Conservation (phyloP, 768 basidiomycete species). For the Myochromella boudieri region DNA sequence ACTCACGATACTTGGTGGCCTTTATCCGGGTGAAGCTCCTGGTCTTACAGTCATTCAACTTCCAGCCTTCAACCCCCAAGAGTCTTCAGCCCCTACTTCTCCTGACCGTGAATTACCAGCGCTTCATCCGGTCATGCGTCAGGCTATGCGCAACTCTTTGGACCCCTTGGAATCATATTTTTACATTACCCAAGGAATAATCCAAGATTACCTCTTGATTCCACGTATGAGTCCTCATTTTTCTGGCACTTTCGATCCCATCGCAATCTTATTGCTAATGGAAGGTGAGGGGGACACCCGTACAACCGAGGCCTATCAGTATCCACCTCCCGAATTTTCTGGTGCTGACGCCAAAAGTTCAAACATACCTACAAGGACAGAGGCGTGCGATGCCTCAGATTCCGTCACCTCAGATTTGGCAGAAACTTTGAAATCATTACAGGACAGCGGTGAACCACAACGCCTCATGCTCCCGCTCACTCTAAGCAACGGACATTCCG, state of each 20-base stretch:
- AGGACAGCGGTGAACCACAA: conserved; percentile 36
- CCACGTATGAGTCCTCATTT: conserved; percentile 73
- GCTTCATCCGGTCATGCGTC: conserved; percentile 49
- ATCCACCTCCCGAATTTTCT: conserved; percentile 60
- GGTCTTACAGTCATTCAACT: conserved; percentile 73
- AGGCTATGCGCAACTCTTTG: conserved; percentile 65
- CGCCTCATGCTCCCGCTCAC: conserved; percentile 33
- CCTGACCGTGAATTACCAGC: conserved; percentile 26
- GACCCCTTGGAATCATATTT: conserved; percentile 47
- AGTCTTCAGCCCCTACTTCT: conserved; percentile 35
- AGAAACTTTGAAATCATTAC: conserved; percentile 37
- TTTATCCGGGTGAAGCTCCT: conserved; percentile 45
- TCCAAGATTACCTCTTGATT: conserved; percentile 81
- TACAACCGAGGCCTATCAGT: conserved; percentile 61
- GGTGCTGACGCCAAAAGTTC: neutral
- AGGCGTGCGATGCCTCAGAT: conserved; percentile 14
- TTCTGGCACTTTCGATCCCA: conserved; percentile 63
- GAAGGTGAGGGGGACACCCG: conserved; percentile 49
- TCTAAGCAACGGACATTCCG: conserved; percentile 36
- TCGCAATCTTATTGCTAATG: conserved; percentile 61
- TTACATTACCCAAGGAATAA: conserved; percentile 56
- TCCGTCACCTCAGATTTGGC: conserved; percentile 38
- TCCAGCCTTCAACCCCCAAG: conserved; percentile 60
- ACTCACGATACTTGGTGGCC: conserved; percentile 78
- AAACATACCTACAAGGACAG: conserved; percentile 1